Base-by-base conservation (phyloP, 106 monocot species). In the Agapanthus africanus region DNA sequence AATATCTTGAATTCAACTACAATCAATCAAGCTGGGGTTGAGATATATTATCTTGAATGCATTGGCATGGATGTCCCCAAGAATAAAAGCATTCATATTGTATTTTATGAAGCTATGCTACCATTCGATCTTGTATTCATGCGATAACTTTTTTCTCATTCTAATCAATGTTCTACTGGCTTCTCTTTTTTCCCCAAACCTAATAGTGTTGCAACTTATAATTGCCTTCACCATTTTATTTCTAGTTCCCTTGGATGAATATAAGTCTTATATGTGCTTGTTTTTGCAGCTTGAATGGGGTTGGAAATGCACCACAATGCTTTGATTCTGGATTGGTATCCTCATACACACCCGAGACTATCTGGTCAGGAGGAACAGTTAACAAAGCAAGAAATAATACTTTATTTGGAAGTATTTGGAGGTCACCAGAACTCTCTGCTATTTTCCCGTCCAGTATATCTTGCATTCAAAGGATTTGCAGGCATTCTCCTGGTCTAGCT, bases 391-490 rank as follows among this genome's bases (percentile, higher is more conserved):
- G n/a, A n/a, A n/a, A n/a, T n/a, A n/a, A n/a, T n/a, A n/a, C n/a
- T n/a, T n/a, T n/a, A 75, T 39, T 69, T 68, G 65, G 67, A 61
- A 80, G 71, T 38, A 69, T 86, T 26, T 71, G 79, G 78, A 68
- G 47, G 60, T 61, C 70, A 32, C n/a, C 66, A 63, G n/a, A n/a
- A 63, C 5, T 37, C 23, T 72, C 46, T 21, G 32, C 67, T 65
- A 41, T 30, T 13, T 67, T 88, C n/a, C 10, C 71, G 6, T 79
- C 81, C 15, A 75, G 70, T 59, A 77, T 93, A 65, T 81, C 88
- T 60, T 83, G 83, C 67, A 81, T 93, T 69, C 67, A 22, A 7
- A 81, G 64, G 50, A 68, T 88, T 63, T 70, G 73, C 23, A 72
- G 27, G 36, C 26, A 44, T 51, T 73, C 11, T 70, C n/a, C n/a